A percentile compares a stretch with the other conserved stretches of the same genome.
These are phyloP conservation scores for Ustilago trichophora DNA, from an alignment of 1,284 basidiomycete species.

Conservation along the genomic window DNA sequence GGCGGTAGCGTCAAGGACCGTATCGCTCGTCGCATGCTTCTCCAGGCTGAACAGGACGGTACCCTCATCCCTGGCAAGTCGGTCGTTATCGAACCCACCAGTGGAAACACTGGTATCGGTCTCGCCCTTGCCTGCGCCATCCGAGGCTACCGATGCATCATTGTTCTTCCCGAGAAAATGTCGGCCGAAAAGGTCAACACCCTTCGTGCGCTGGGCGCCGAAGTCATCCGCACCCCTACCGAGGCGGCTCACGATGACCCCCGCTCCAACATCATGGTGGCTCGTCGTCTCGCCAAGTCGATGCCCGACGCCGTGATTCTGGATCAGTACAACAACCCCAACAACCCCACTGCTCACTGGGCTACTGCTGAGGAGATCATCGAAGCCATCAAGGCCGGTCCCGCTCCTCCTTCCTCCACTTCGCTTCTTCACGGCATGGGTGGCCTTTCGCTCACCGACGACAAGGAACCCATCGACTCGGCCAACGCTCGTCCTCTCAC, in stretches of 20 bases:
- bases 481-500: slow-evolving; percentile 48
- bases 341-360: slow-evolving; percentile 70
- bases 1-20: slow-evolving; percentile 96
- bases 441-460: slow-evolving; percentile 67
- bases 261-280: slow-evolving; percentile 89
- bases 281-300: slow-evolving; percentile 77
- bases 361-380: slow-evolving; percentile 62
- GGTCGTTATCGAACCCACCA: slow-evolving; percentile 86
- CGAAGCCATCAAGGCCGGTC: slow-evolving; percentile 77
- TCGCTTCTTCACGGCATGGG: slow-evolving; percentile 27
- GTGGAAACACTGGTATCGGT: slow-evolving; percentile 89
- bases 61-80: slow-evolving; percentile 85
- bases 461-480: slow-evolving; percentile 16
- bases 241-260: slow-evolving; percentile 85
- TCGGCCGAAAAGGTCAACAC: slow-evolving; percentile 93
- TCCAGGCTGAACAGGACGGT: slow-evolving; percentile 87
- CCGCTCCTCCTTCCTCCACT: slow-evolving; percentile 55
- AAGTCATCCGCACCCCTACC: slow-evolving; percentile 93
- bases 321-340: slow-evolving; percentile 79
- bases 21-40: slow-evolving; percentile 87
- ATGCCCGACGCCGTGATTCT: slow-evolving; percentile 89
- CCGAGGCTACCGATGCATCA: slow-evolving; percentile 82
- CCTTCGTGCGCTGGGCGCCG: slow-evolving; percentile 87
- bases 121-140: slow-evolving; percentile 81
- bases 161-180: slow-evolving; percentile 94